Evolutionary conservation across 805 yeast species (phyloP), one percentile per base, ranked within the genome.

Genomic region (Yarrowia deformans): DNA sequence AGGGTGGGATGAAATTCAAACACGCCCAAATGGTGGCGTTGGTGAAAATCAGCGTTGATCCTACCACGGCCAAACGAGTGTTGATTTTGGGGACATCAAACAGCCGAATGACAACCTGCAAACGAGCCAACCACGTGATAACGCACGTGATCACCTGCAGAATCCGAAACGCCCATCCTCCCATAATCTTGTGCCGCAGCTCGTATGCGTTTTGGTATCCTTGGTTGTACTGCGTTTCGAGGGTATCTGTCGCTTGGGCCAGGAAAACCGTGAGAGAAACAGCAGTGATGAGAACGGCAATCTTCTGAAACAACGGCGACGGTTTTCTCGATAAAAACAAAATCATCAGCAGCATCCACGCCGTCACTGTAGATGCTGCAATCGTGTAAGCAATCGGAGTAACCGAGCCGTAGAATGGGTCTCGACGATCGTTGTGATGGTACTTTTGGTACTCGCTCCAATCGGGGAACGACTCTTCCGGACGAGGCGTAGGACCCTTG

Each of bases 271-370:
- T 87, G 66, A 85, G 80, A 10, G 84, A 81, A 1, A 85, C 77
- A 14, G 91, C 85, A 69, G 83, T 84, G 68, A 86, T 79, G 23
- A 87, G 72, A n/a, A 89, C 85, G 6, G 90, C 86, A 10, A 87
- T 39, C 48, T 84, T 84, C 45, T 90, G 83, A 54, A 87, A 76
- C 49, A 80, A 75, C 4, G 93, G 92, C 69, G 89, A 84, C 34
- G 84, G 79, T 72, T 85, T 85, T 48, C 84, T 85, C 23, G 86
- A 83, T 40, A 90, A 75, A 23, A 84, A 74, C 52, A 89, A 79
- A 42, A 90, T 77, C 18, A 89, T 70, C 64, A 88, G 78, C 34
- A 91, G 79, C 86, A 90, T 86, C 96, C 96, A 91, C 35, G 88
- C 81, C 16, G 88, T 83, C 8, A 76, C 78, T 4, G 78, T 74